These are phyloP conservation scores for Coemansia sp. DNA, from an alignment of 192 early-diverging fungal genomes.

Conservation along the genomic window DNA sequence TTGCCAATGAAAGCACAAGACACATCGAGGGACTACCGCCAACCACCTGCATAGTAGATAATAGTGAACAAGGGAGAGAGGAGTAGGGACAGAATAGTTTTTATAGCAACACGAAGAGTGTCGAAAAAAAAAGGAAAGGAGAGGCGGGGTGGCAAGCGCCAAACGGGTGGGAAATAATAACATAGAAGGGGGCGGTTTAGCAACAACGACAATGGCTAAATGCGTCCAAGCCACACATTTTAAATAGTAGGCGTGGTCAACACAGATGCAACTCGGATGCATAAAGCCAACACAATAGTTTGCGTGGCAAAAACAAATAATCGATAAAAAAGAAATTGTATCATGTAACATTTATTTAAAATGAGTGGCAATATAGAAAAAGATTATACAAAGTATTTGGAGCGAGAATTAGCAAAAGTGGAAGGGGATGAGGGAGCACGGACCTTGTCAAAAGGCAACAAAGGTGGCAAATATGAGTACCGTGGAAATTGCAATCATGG, in stretches of 20 bases:
- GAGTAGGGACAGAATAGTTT: background rate
- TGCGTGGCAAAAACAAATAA: background rate
- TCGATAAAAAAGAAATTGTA: background rate
- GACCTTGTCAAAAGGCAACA: constrained; percentile 34
- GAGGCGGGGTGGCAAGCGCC: background rate
- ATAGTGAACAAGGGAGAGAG: background rate
- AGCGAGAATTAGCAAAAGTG: background rate
- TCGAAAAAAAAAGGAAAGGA: background rate
- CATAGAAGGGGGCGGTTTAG: background rate
- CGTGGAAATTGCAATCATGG: constrained; percentile 51
- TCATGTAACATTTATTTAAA: background rate
- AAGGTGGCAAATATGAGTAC: constrained; percentile 54
- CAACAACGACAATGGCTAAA: background rate
- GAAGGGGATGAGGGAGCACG: background rate
- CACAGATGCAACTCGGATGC: background rate
- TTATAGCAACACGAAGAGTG: background rate
- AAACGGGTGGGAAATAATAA: background rate
- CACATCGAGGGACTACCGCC: background rate
- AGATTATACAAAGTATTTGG: constrained; percentile 8
- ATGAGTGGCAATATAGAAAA: constrained; percentile 1
- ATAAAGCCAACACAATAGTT: background rate
- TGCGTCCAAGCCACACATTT: background rate
- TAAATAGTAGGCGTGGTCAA: background rate
- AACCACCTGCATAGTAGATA: background rate
- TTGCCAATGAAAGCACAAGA: background rate